Evolutionary conservation across 371 early-diverging fungal genomes (phyloP), one percentile per base, ranked within the genome.

Genomic region (Umbelopsis sp.): DNA sequence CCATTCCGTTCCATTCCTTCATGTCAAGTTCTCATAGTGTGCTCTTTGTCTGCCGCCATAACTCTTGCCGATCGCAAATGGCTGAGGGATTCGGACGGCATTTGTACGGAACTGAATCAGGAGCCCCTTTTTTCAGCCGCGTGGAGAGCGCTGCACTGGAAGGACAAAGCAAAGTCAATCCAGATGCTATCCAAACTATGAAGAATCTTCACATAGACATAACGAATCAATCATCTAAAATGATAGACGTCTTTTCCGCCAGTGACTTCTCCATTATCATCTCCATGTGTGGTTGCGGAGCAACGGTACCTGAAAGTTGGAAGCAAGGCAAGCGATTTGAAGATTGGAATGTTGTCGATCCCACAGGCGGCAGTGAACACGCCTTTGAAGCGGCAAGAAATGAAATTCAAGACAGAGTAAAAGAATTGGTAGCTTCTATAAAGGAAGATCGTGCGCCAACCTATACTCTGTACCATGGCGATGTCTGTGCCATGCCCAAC

Each of bases 221-320:
- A n/a, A 20, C 63, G 2, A 0, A 10, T 1, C 69, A 68, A 50
- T 63, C 14, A 14, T 68, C 69, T 20, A 68, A 68, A 35, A 68
- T 68, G 69, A 44, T 68, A 4, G 62, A 41, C 22, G 22, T 2
- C 0, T 46, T 68, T 63, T 63, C 50, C 4, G 46, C 69, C 2
- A 9, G 16, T 11, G 69, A 62, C 24, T 68, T 68, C 44, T 37
- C 52, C 0, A 63, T 68, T 22, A 24, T 68, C 12, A 50, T 68
- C 11, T 68, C 69, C 45, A 68, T 68, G 69, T 68, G 69, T 20
- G 69, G 69, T 18, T 68, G 69, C 16, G 69, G 69, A 63, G 69
- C 69, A 2, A 68, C 69, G 7, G 69, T 68, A 8, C 69, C 69
- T 48, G 69, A 63, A 4, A 29, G 7, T 4, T 68, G 69, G 69